Conservation (phyloP, 768 basidiomycete species). For the Termitomyces eurrhizus region DNA sequence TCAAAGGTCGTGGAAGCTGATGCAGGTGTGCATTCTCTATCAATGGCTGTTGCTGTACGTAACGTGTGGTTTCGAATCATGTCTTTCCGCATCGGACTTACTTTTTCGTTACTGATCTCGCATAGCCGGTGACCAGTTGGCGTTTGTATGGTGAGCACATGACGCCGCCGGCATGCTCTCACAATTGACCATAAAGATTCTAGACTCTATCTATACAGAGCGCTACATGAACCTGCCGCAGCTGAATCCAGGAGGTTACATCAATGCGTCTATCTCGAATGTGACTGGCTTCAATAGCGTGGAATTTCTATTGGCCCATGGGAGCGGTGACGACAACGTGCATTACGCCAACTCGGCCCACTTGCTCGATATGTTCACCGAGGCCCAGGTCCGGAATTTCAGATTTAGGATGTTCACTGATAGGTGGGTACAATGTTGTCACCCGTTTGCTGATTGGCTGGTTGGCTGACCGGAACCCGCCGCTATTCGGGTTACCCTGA, state of each 20-base stretch:
- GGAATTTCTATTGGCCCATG: slow-evolving; percentile 85
- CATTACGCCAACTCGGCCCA: slow-evolving; percentile 92
- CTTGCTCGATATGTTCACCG: slow-evolving; percentile 90
- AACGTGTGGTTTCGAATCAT: background rate
- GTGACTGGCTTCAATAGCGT: slow-evolving; percentile 82
- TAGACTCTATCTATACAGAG: slow-evolving; percentile 96
- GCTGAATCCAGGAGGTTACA: slow-evolving; percentile 82
- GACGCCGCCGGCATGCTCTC: background rate
- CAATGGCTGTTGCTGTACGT: slow-evolving; percentile 87
- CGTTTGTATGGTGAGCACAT: slow-evolving; percentile 60
- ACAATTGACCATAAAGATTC: slow-evolving; percentile 4
- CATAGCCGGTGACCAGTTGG: slow-evolving; percentile 87
- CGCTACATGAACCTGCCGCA: slow-evolving; percentile 90
- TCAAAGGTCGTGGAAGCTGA: slow-evolving; percentile 89
- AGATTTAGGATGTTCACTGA: slow-evolving; percentile 97
- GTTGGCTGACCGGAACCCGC: slow-evolving; percentile 16
- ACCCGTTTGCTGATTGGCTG: slow-evolving; percentile 10
- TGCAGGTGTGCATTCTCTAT: slow-evolving; percentile 85
- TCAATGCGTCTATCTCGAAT: slow-evolving; percentile 82
- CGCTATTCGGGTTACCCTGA: slow-evolving; percentile 4
- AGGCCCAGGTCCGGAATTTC: slow-evolving; percentile 64
- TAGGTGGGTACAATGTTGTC: slow-evolving; percentile 48
- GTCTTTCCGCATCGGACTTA: slow-evolving; percentile 2
- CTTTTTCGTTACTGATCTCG: background rate
- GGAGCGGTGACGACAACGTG: slow-evolving; percentile 95